Evolutionary conservation across 257 asterid genomes (phyloP), one percentile per base, ranked within the genome.

Genomic region (Anisodus acutangulus): DNA sequence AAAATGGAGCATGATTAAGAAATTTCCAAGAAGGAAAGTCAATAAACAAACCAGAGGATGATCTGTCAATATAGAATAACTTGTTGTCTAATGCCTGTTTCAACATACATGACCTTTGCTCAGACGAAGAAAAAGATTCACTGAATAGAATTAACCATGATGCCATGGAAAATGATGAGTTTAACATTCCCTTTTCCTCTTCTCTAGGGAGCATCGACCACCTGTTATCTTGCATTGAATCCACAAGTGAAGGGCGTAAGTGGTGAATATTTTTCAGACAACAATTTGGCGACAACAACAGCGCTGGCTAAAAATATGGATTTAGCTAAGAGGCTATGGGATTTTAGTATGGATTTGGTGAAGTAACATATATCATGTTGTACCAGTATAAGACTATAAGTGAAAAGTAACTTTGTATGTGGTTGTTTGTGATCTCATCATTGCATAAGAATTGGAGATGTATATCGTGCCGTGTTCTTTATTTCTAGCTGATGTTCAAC

Each of bases 161-260:
- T 26, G 49, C 49, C 47, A 26, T 78, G 22, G 82, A 55, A 31
- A 51, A 16, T 78, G 26, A 26, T 0, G 31, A 26, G 8, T 26
- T 31, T 17, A 82, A 39, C 35, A 37, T 60, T 64, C 57, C 26
- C 26, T 6, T 39, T 51, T 59, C 47, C 57, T 6, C 72, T 55
- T 19, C 19, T 55, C 12, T 78, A 90, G 97, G 98, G 98, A 49
- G 98, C 98, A 63, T 90, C 98, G 54, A 92, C 98, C 12, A 90
- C 93, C 15, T 93, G 98, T 55, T 95, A 92, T 74, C 83, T 89
- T 83, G 98, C 98, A 12, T 82, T 93, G 91, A 93, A 89, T 88
- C 93, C 95, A n/a, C 93, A 92, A 59, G 82, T 92, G 85, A 92
- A 88, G 74, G 98, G 98, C 37, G 49, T 89, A 16, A 90, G 93